Base-by-base conservation (phyloP, 1,284 basidiomycete species). In the Trichosporon faecale region DNA sequence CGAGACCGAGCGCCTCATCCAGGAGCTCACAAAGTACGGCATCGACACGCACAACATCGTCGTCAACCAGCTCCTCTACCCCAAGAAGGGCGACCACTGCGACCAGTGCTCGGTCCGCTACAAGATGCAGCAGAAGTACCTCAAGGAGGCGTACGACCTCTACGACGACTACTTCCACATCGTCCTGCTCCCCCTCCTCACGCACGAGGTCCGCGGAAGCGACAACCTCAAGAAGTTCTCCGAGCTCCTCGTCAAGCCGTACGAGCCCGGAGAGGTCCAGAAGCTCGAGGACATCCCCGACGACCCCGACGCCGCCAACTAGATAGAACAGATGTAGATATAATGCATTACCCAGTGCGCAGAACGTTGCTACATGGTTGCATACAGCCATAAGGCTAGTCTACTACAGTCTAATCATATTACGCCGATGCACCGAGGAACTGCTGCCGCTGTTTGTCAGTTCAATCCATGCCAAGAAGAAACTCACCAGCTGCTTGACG, bases 1-100 rank as follows among this genome's bases (percentile, higher is more conserved):
- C 84, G 97, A 99, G 86, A 99, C 96, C 31, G 96, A 99, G 84
- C 91, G 96, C 33, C 87, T 99, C 61, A 93, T 99, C 49, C 96
- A 99, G 83, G 97, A 99, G 81, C 86, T 99, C 65, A 96, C 95
- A 14, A 87, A 90, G 65, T 99, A 99, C 84, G 95, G 94, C 82
- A 99, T 99, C 81, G 97, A 99, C 84, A 98, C 95, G 61, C 96
- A 99, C 84, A 94, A 95, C 81, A 99, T 99, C 77, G 94, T 99
- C 67, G 94, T 98, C 75, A 99, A 99, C 83, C 96, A 99, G 84
- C 86, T 99, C 11, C 86, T 99, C 55, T 98, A 94, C 87, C 96
- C 96, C 23, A 95, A 93, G 85, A 87, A 90, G 80, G 88, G 87
- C 67, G 92, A 94, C 52, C 92, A 92, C 79, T 99, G 96, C 84